Base-by-base conservation (phyloP, 2,329 filamentous ascomycete species). In the Magnaporthiopsis poae region DNA sequence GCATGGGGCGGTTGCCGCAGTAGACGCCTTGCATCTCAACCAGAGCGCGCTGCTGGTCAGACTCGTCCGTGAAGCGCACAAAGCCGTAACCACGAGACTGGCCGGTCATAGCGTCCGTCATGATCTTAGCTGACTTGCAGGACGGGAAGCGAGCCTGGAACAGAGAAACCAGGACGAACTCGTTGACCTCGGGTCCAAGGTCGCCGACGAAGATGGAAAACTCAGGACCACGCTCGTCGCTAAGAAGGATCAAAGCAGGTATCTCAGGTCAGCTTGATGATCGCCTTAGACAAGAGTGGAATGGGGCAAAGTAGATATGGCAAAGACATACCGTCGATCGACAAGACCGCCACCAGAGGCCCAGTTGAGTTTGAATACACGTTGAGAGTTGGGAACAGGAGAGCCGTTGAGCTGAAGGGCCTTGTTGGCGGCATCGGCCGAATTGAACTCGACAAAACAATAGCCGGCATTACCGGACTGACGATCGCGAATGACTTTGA, bases 121-220 rank as follows among this genome's bases (percentile, higher is more conserved):
- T 99, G 80, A 99, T 99, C 86, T 99, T 99, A 75, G 95, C 95
- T 56, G 92, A 96, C 84, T 98, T 98, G 90, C 94, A 98, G 11
- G 92, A 96, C 0, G 90, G 90, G 84, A 96, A 99, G 69, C 94
- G 92, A 75, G 88, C 90, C 81, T 98, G 94, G 86, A 99, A 99
- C 64, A 99, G 88, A 33, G 93, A 96, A 66, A 98, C 94, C 68
- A 99, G 84, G 67, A 98, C 94, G 75, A 96, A 98, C 81, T 99
- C 95, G 79, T 97, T 99, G 73, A 99, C 95, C 80, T 99, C 95
- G 9, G 96, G 95, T 69, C 95, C 95, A 69, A 99, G 88, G 75
- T 99, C 95, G 71, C 95, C 95, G 68, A 99, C 95, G 75, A 99
- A 99, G 80, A 99, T 98, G 72, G 90, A 94, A 79, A 88, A 98